Evolutionary conservation across 106 monocot species (phyloP), one percentile per base, ranked within the genome.

Genomic region (Vanilla planifolia): DNA sequence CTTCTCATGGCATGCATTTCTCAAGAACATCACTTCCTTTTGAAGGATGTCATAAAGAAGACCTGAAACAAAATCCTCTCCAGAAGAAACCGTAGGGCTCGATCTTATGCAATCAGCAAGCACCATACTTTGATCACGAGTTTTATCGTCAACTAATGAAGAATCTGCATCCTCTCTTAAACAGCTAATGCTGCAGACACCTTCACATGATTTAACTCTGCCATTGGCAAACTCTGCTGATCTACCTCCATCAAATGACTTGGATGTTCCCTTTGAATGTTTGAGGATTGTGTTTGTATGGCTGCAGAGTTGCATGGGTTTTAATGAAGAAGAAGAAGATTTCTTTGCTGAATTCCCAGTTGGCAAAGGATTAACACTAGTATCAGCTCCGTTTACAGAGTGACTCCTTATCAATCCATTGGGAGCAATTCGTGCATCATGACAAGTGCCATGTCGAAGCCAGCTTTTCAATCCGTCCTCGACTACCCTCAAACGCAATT

Each of bases 1-100:
- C 52, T 73, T 88, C 36, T 84, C 92, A 43, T 76, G 67, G 26
- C 72, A 88, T 24, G 84, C 71, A 66, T 84, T 92, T 68, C 84
- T 84, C 53, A 92, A 67, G 63, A 65, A 19, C 47, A 92, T 67
- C 11, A 87, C 87, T 77, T 87, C 87, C 67, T 83, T 92, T 61
- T 92, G 86, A 30, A 92, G 45, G 59, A 87, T 65, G 40, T 92
- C 87, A 52, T 84, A 87, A 37, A 92, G 67, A 23, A 80, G 53
- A 33, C 75, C 84, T 16, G 92, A 88, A 62, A 92, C 91, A 60
- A 43, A 76, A 59, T 85, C 85, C 65, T 85, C 73, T 6, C 48
- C 52, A 27, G 53, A 20, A 33, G 55, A 28, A 45, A 80, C 75
- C 41, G 47, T 60, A 23, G 39, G 29, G 6, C 59, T 69, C 4